Percentiles rank a stretch among this genome's conserved stretches.
Conservation (phyloP, 1,284 basidiomycete genomes). For the Cutaneotrichosporon cutaneum region DNA sequence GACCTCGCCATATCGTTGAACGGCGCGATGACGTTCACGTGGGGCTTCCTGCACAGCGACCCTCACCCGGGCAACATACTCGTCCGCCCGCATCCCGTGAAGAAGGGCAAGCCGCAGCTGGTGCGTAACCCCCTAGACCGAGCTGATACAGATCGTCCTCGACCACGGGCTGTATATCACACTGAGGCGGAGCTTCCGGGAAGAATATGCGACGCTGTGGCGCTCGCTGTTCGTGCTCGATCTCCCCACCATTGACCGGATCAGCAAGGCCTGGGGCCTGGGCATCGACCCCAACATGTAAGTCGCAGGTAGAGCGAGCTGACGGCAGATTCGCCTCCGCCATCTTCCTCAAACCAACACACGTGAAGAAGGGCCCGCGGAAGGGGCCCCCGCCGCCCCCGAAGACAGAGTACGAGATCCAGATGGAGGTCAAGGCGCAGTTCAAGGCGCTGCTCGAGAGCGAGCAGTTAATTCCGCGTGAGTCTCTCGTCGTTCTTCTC, state of each 20-base stretch:
- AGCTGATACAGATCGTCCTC: too few relatives aligned
- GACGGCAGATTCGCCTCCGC: conserved; percentile 49
- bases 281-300: conserved; percentile 69
- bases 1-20: conserved; percentile 61
- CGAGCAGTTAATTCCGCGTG: conserved; percentile 32
- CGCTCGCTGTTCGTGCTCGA: conserved; percentile 71
- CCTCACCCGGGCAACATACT: conserved; percentile 77
- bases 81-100: conserved; percentile 67
- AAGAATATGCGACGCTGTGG: conserved; percentile 77
- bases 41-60: conserved; percentile 74
- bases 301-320: conserved; percentile 42
- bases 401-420: conserved; percentile 52
- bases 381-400: conserved; percentile 25
- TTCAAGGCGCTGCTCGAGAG: conserved; percentile 57
- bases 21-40: conserved; percentile 82
- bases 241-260: conserved; percentile 62
- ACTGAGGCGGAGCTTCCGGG: conserved; percentile 63
- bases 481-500: not conserved
- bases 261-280: conserved; percentile 74
- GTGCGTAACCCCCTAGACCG: too few relatives aligned
- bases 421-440: conserved; percentile 55
- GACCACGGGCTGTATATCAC: conserved; percentile 85
- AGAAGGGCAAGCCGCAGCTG: conserved; percentile 66
- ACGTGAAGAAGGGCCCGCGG: conserved; percentile 40
- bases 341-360: conserved; percentile 50